Evolutionary conservation across 768 basidiomycete species (phyloP), one percentile per base, ranked within the genome.

Genomic region (Boletus subcaerulescens): DNA sequence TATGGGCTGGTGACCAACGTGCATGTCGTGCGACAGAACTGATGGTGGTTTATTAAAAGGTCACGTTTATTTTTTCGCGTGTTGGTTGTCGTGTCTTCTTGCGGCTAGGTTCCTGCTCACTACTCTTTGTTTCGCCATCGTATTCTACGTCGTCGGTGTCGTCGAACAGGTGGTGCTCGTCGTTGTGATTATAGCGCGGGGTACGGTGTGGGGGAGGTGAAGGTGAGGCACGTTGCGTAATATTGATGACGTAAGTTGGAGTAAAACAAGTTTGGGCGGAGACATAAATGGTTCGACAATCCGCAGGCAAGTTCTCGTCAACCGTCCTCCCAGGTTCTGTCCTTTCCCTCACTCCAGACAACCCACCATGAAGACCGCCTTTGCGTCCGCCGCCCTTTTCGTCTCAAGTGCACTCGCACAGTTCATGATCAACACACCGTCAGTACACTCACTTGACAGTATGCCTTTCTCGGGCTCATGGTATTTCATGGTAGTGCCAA

Each of bases 351-450:
- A 24, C 24, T 57, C 20, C 47, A 13, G 45, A 20, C 11, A 33
- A 18, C 48, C 60, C 59, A 74, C 68, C 63, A 85, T 85, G 85
- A 80, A 80, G 74, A 66, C 72, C 57, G 8, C 56, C 51, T 11
- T 72, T 53, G 63, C 74, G 45, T 63, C 76, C 50, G 52, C 81
- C 61, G 72, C 71, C 41, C 69, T 82, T 60, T 66, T 78, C 58
- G 74, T 71, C 44, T 67, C 70, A 47, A 69, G 69, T 32, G 82
- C 69, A 46, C 40, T 75, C 24, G 84, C 80, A 17, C 82, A 83
- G 10, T 64, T 84, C 60, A 72, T 60, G 1, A 74, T 91, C 67
- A 85, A 87, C 67, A 92, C 89, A 36, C 89, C 89, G 89, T 90
- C 60, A 65, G 87, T 78, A 33, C 33, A 14, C 31, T 8, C 24